phyloP scores from a whole-genome alignment of 805 yeast species.

The Henningerozyma blattae region DNA sequence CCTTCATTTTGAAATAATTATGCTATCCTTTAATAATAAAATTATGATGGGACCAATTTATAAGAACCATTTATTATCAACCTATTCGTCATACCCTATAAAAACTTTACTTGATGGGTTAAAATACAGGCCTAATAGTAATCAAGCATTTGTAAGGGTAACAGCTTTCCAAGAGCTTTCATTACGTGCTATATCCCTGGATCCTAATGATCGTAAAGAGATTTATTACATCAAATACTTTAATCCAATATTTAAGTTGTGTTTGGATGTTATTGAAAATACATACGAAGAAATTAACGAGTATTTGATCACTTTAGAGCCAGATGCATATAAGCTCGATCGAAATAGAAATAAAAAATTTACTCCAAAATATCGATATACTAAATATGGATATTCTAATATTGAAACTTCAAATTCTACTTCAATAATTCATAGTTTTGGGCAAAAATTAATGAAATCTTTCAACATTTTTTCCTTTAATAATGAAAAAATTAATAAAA shows the following conservation, averaged over 20 bases:
- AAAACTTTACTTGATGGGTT: slow-evolving; percentile 55
- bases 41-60: slow-evolving; percentile 63
- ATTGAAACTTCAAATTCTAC: background rate
- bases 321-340: slow-evolving; percentile 2
- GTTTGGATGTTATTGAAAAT: slow-evolving; percentile 41
- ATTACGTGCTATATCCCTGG: slow-evolving; percentile 41
- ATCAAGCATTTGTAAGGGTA: slow-evolving; percentile 36
- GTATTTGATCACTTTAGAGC: slow-evolving; percentile 13
- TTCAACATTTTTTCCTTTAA: background rate
- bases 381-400: background rate
- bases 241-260: slow-evolving; percentile 43
- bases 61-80: slow-evolving; percentile 45
- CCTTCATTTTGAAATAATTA: slow-evolving; percentile 41
- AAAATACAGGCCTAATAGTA: too few relatives aligned
- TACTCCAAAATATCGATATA: background rate
- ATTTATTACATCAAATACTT: slow-evolving; percentile 41
- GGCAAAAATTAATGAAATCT: too few relatives aligned
- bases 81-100: slow-evolving; percentile 47
- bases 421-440: too few relatives aligned
- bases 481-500: slow-evolving; percentile 10
- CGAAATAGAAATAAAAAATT: slow-evolving; percentile 1
- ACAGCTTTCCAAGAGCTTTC: slow-evolving; percentile 73
- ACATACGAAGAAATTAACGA: slow-evolving; percentile 29
- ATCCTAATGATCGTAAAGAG: slow-evolving; percentile 35
- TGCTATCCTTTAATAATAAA: slow-evolving; percentile 50